Evolutionary conservation across 164 flowering plant species (phyloP), one percentile per base, ranked within the genome.

Genomic region (Vitis riparia): DNA sequence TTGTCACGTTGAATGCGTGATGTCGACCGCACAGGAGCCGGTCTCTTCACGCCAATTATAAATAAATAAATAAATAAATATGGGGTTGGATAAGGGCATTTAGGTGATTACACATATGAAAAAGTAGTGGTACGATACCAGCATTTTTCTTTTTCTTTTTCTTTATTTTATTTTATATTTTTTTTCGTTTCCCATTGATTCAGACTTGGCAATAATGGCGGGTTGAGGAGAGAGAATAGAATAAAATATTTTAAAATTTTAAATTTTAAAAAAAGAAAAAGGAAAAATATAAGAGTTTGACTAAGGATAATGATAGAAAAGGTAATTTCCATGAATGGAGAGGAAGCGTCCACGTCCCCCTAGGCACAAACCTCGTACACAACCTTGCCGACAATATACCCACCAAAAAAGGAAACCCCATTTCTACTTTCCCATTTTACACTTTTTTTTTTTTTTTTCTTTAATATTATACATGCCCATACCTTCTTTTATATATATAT

Each of bases 291-390:
- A 67, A 59, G 44, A 68, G 72, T 49, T 68, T 72, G 72, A 74
- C 73, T 2, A n/a, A 17, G 19, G 16, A 23, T 57, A 15, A 58
- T 12, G 48, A 30, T 55, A 5, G 47, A 14, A 7, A 6, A 56
- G 48, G 29, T 72, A 63, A 76, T 78, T 78, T 78, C 79, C 62
- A 58, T 48, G 82, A 74, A 74, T 72, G 85, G 85, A 71, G 69
- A 64, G 9, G 73, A 70, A 72, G 75, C 75, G 68, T 76, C 86
- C 86, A 82, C 86, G 86, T 80, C 80, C 49, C 78, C 78, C 81
- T 8, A 78, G 61, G 73, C 52, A 5, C 51, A 77, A 79, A 82
- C 86, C 86, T 82, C 86, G 86, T 82, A 82, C 83, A 37, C 65
- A 51, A 0, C 56, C 62, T 67, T 80, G 83, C 81, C 83, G 83